A percentile compares a stretch with the other conserved stretches of the same genome.
These are phyloP conservation scores for Trametes cinnabarina DNA, from an alignment of 768 basidiomycete genomes.

Conservation along the genomic window DNA sequence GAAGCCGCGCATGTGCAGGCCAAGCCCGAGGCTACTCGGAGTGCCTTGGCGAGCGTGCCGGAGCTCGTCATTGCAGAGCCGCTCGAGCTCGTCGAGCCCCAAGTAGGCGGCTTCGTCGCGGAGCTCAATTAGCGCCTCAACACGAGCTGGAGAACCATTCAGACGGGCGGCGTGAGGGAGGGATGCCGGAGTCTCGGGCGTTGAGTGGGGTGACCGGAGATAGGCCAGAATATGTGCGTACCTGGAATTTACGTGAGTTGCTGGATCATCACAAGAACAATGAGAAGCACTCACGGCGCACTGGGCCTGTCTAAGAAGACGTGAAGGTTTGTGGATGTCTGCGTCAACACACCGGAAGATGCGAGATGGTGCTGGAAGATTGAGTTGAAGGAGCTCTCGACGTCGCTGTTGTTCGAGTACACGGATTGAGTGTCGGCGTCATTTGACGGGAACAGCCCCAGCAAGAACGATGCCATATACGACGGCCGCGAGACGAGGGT, in stretches of 20 bases:
- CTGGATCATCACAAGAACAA: neutral
- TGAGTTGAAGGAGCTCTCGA: conserved; percentile 45
- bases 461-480: conserved; percentile 45
- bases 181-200: conserved; percentile 44
- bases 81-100: conserved; percentile 61
- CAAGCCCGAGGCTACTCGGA: conserved; percentile 31
- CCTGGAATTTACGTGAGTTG: conserved; percentile 35
- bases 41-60: conserved; percentile 40
- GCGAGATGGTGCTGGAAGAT: conserved; percentile 63
- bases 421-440: conserved; percentile 45
- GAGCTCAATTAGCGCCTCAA: conserved; percentile 70
- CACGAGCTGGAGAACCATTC: conserved; percentile 42
- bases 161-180: conserved; percentile 64
- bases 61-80: conserved; percentile 68
- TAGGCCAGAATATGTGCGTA: conserved; percentile 72
- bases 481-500: conserved; percentile 72
- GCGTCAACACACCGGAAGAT: conserved; percentile 53
- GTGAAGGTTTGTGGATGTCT: conserved; percentile 51
- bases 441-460: conserved; percentile 29
- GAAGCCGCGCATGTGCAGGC: conserved; percentile 42
- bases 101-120: conserved; percentile 79
- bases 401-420: conserved; percentile 55
- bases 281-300: conserved; percentile 58
- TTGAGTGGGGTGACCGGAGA: conserved; percentile 55
- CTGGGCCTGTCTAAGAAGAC: conserved; percentile 81